Evolutionary conservation across 306 rosid species (phyloP).

Genomic region (Fragaria vesca): DNA sequence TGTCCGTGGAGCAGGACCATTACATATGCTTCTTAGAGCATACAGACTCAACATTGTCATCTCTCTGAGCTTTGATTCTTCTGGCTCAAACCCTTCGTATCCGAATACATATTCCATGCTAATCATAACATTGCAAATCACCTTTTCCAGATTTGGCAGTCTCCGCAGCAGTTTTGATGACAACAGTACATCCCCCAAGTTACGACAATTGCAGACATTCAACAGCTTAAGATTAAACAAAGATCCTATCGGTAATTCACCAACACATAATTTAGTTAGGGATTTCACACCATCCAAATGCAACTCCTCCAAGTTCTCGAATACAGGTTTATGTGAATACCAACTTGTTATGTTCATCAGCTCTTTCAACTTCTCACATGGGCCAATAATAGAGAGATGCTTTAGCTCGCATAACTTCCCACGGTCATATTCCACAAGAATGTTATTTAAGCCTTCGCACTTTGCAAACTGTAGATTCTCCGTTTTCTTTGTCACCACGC

Average conservation of each 20-base stretch:
- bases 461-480: not conserved
- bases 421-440: not conserved
- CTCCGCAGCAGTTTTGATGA: not conserved
- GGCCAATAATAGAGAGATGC: too few species aligned
- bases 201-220: too few species aligned
- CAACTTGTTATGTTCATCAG: too few species aligned
- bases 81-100: not conserved
- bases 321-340: too few species aligned
- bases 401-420: not conserved
- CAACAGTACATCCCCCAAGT: too few species aligned
- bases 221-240: too few species aligned
- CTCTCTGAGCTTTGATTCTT: not conserved
- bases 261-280: too few species aligned
- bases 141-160: not conserved
- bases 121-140: not conserved
- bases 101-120: not conserved
- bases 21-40: not conserved
- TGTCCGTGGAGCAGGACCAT: not conserved
- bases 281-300: too few species aligned
- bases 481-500: not conserved
- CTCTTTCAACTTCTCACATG: too few species aligned
- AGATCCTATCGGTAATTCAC: too few species aligned
- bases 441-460: not conserved
- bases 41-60: not conserved
- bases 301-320: too few species aligned